Evolutionary conservation across 371 early-diverging fungal genomes (phyloP).

Genomic region (Mucor mucedo): DNA sequence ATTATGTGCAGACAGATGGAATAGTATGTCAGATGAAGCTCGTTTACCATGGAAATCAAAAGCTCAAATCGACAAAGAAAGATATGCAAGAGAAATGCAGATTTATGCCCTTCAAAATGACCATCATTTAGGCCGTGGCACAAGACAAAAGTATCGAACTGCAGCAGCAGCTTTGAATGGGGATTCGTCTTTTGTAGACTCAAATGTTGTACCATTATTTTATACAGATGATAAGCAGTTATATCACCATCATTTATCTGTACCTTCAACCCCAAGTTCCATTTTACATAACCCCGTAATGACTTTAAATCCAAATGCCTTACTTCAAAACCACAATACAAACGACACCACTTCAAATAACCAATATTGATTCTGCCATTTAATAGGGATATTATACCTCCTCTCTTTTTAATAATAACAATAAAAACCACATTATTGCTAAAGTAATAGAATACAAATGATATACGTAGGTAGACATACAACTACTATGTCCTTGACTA

Average conservation of each 20-base stretch:
- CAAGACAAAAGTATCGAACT: constrained; percentile 50
- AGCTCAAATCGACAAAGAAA: constrained; percentile 72
- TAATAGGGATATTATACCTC: not conserved
- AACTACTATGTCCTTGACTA: constrained; percentile 27
- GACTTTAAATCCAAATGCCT: constrained; percentile 14
- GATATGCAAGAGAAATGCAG: constrained; percentile 78
- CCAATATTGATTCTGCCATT: not conserved
- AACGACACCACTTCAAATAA: not conserved
- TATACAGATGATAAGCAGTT: constrained; percentile 8
- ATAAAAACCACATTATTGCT: not conserved
- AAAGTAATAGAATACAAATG: constrained; percentile 24
- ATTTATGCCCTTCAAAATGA: constrained; percentile 59
- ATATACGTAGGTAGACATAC: constrained; percentile 28
- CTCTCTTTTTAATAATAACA: constrained; percentile 2
- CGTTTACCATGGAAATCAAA: constrained; percentile 66
- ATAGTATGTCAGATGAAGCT: constrained; percentile 61
- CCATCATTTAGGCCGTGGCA: constrained; percentile 51
- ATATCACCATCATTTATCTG: constrained; percentile 5
- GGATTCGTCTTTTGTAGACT: not conserved
- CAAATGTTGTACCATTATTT: constrained; percentile 1
- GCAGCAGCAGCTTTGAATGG: constrained; percentile 6
- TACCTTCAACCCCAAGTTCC: constrained; percentile 7
- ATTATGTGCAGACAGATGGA: constrained; percentile 74
- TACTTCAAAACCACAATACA: constrained; percentile 9
- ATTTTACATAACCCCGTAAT: constrained; percentile 8